Evolutionary conservation across 352 stramenopile genomes (phyloP), one percentile per base, ranked within the genome.

Genomic region (Aphanomyces cochlioides): DNA sequence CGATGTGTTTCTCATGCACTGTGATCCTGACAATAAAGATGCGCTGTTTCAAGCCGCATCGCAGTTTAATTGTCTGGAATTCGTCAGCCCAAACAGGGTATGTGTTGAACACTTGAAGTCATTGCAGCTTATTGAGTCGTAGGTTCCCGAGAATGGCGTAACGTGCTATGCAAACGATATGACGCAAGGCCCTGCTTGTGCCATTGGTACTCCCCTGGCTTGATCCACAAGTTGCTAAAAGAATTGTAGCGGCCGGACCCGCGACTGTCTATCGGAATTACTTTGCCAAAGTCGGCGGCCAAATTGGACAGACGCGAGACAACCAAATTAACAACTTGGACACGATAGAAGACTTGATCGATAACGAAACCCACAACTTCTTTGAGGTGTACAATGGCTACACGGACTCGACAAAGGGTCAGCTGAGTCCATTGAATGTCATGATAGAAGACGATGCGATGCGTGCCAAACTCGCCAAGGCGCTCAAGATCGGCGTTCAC

Each of bases 11-110:
- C 19, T 69, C 5, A 7, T 50, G 17, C 53, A 73, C 53, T 53
- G 60, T 37, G 48, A 75, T 37, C 17, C 3, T 19, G 5, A 7
- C 15, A 50, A 61, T 21, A 54, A 45, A 3, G 0, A 54, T 56
- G 36, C 59, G 41, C 19, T 78, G 12, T 72, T 80, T 40, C 75
- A 80, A 56, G 75, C 66, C 1, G 75, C 75, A 15, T 69, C 38
- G 15, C 75, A 80, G 47, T 77, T 80, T 28, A 80, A 80, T 60
- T 74, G 66, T 38, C 58, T 80, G 17, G 75, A 80, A 67, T 74
- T 81, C 40, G 34, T 69, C 5, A 60, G 48, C 66, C 72, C 72
- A 7, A 34, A 45, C 4, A 41, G 63, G 8, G 59, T 67, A 67
- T 7, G 39, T 1, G 4, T 47, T 34, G 13, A 7, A 12, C 47